These are phyloP conservation scores for Colletotrichum sp. DNA, from an alignment of 2,329 filamentous ascomycete genomes.

Conservation along the genomic window DNA sequence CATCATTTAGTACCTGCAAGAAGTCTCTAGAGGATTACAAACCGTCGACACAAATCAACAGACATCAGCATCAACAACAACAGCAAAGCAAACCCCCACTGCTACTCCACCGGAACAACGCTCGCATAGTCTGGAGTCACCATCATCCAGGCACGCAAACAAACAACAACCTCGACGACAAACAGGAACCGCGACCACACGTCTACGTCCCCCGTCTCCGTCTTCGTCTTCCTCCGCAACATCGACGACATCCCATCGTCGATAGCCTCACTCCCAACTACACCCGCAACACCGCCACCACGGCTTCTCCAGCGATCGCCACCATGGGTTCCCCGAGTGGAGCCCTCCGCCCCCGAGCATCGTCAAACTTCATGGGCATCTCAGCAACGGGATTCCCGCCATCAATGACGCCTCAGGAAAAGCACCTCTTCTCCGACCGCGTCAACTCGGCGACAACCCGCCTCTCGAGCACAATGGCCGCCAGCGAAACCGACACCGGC, in stretches of 20 bases:
- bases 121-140: not conserved
- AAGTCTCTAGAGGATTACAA: not conserved
- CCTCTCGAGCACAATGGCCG: slow-evolving; percentile 17
- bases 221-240: not conserved
- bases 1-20: not conserved
- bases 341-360: slow-evolving; percentile 16
- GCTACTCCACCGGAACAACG: not conserved
- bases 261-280: not conserved
- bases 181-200: not conserved
- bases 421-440: slow-evolving; percentile 11
- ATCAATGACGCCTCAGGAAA: slow-evolving; percentile 15
- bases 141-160: not conserved
- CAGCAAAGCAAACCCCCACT: not conserved
- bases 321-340: slow-evolving; percentile 20
- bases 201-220: not conserved
- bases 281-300: slow-evolving; percentile 7
- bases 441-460: slow-evolving; percentile 15
- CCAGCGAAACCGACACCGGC: not conserved
- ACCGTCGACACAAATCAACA: not conserved
- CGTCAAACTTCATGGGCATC: slow-evolving; percentile 18
- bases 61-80: not conserved
- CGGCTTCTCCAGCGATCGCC: slow-evolving; percentile 19
- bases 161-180: not conserved
- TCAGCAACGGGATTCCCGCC: slow-evolving; percentile 5
- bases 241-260: not conserved